Base-by-base conservation (phyloP, 129 eudicot genomes). In the Flaveria bidentis region DNA sequence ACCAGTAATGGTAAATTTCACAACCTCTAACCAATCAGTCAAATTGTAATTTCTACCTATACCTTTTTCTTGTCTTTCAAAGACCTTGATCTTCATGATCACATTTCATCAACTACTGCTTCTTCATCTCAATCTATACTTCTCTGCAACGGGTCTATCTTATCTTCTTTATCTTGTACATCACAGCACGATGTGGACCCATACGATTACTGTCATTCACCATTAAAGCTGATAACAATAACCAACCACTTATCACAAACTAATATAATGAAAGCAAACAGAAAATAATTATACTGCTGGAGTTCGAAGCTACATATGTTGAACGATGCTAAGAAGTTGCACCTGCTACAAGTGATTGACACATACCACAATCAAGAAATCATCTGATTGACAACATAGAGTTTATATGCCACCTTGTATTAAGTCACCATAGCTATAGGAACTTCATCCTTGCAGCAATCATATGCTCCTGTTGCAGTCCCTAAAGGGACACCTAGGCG, bases 281-380 rank as follows among this genome's bases (percentile, higher is more conserved):
- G 15, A 13, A 49, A 49, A 64, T 13, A 49, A n/a, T 44, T 3
- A 33, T 26, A 33, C 5, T 51, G 39, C 67, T 44, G 15, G 57
- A 10, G 67, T 52, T 42, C 9, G 3, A 49, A 9, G 25, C 20
- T 89, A 87, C 96, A 63, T 72, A 82, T 85, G 62, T 88, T 89
- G 78, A 85, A 78, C 76, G 85, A 83, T 3, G 96, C 85, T 87
- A 91, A 85, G 96, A 91, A 91, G 85, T 84, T 88, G 73, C 84
- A 86, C 85, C 89, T 87, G 71, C 96, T 72, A 7, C 97, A 91
- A 77, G 89, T 15, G 53, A 87, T 30, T 13, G 97, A 91, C 75
- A 84, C 82, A n/a, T 87, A 6, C 97, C 96, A 91, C 77, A 87
- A 71, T 36, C 92, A 90, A 68, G 86, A 84, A 57, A 91, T 84